Conservation (phyloP, 2,329 filamentous ascomycete species). For the Dothistroma septosporum region DNA sequence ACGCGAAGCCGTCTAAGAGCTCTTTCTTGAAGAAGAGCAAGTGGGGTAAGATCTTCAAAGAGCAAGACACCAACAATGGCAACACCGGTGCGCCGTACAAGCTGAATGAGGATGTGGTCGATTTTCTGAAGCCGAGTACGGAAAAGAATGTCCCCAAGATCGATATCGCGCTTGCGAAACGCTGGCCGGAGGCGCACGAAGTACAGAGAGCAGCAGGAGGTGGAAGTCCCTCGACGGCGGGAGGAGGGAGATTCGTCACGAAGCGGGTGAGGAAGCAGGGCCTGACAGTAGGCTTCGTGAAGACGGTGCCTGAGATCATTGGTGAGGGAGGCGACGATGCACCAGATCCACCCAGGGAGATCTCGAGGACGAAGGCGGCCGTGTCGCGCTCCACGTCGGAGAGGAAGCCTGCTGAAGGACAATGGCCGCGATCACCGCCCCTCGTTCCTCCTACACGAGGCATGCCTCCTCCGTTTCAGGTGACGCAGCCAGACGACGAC, state of each 20-base stretch:
- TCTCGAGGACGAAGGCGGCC: slow-evolving; percentile 55
- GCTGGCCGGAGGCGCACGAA: slow-evolving; percentile 50
- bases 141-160: slow-evolving; percentile 44
- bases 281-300: slow-evolving; percentile 68
- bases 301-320: slow-evolving; percentile 72
- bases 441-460: slow-evolving; percentile 7
- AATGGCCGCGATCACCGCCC: slow-evolving; percentile 15
- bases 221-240: slow-evolving; percentile 10
- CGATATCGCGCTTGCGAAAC: slow-evolving; percentile 48
- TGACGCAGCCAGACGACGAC: slow-evolving; percentile 9
- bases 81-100: slow-evolving; percentile 22
- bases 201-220: slow-evolving; percentile 29
- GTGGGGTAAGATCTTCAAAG: slow-evolving; percentile 33
- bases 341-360: slow-evolving; percentile 65
- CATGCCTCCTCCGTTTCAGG: slow-evolving; percentile 3
- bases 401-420: slow-evolving; percentile 19
- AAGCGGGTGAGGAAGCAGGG: slow-evolving; percentile 57
- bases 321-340: slow-evolving; percentile 89
- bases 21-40: slow-evolving; percentile 31
- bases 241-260: slow-evolving; percentile 22
- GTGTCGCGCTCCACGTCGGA: slow-evolving; percentile 29
- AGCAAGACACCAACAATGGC: slow-evolving; percentile 13
- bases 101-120: slow-evolving; percentile 49
- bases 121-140: slow-evolving; percentile 55
- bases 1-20: slow-evolving; percentile 21